Percentiles rank a stretch among this genome's conserved stretches.
These are phyloP conservation scores for Pyricularia pennisetigena DNA, from an alignment of 2,329 filamentous ascomycete species.

Conservation along the genomic window DNA sequence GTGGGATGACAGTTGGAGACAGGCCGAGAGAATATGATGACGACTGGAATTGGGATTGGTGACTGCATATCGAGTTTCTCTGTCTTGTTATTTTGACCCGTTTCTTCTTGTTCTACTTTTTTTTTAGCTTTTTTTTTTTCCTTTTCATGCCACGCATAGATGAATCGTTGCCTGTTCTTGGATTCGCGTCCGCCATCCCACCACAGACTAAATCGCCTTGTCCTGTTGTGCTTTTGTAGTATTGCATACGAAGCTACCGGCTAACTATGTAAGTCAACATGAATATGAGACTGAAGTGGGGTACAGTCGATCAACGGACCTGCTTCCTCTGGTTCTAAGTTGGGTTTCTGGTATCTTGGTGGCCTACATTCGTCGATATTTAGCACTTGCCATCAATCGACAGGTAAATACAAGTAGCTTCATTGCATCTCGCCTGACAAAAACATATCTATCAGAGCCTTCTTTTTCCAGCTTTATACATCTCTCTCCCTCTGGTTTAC, in stretches of 20 bases:
- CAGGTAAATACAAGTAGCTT: no score
- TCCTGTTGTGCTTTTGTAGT: neutral
- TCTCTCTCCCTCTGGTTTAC: no score
- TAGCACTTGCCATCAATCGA: no score
- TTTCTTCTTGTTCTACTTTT: slow-evolving; percentile 2
- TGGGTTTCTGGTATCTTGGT: no score
- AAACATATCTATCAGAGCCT: no score
- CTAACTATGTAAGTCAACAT: neutral
- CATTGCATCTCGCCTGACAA: no score
- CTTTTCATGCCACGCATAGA: slow-evolving; percentile 6
- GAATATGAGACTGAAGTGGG: no score
- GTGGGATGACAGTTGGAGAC: neutral
- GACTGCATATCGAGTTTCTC: neutral
- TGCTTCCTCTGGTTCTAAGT: no score
- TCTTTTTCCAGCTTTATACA: no score
- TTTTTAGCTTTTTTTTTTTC: slow-evolving; percentile 4
- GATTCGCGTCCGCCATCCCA: neutral
- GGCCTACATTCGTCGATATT: no score
- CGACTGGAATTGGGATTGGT: neutral
- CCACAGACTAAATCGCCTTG: neutral
- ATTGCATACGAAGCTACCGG: neutral
- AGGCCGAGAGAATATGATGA: neutral
- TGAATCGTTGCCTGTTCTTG: slow-evolving; percentile 3
- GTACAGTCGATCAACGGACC: no score
- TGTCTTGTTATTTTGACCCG: neutral